Base-by-base conservation (phyloP, 352 stramenopile species). In the Plasmopara halstedii region DNA sequence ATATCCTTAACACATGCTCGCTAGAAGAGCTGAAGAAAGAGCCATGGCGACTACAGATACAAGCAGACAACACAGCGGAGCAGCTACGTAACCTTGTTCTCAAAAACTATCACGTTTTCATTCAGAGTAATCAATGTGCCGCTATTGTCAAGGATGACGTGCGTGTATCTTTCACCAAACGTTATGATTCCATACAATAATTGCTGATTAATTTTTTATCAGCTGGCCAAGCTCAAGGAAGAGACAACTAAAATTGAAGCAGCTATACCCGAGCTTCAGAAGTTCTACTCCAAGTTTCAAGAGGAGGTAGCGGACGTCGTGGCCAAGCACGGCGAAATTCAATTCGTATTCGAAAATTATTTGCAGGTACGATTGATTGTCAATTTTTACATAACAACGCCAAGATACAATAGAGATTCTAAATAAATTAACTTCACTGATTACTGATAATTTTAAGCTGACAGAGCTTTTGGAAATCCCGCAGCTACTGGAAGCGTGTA, bases 401-500 rank as follows among this genome's bases (percentile, higher is more conserved):
- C n/a, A n/a, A n/a, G n/a, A n/a, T n/a, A n/a, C n/a, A n/a, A n/a
- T n/a, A 43, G 2, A 22, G 15, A 35, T 17, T 7, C 2, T 14
- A 35, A 8, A 18, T 5, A 6, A 17, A 35, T 35, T 35, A 17
- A 15, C 15, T 7, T n/a, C 14, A 35, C 15, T 17, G 6, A 35
- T 1, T 35, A 17, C 8, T 35, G 31, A 35, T 17, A 15, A 15
- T 34, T 26, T 48, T 8, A 45, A 97, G 80, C 60, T 99, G 25
- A 85, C 97, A n/a, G 94, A 99, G 62, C 66, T 99, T 17, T 70
- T 99, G 42, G 95, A 99, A 73, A 89, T 99, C 22, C 96, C 96
- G 6, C 96, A 98, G 56, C 68, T 99, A 23, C 87, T 99, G 61
- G 95, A 99, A 58, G 88, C 91, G 4, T 99, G 96, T 51, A 94